Evolutionary conservation across 225 moss, liverwort and hornwort species (phyloP).

Genomic region (Rhytidiadelphus loreus): DNA sequence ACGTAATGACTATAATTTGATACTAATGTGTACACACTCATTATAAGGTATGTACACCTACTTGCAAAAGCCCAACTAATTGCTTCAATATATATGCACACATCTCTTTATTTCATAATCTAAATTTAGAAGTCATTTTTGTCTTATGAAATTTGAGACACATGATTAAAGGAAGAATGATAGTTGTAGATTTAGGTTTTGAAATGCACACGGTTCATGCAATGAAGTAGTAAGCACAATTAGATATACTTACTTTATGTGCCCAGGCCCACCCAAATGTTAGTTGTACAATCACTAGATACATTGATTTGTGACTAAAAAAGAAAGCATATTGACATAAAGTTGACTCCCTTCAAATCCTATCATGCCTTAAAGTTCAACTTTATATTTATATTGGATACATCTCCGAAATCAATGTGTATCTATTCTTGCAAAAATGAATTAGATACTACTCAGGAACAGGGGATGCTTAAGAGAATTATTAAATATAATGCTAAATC

Average conservation of each 20-base stretch:
- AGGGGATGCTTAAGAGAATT: accelerated
- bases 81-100: accelerated
- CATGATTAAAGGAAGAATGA: background rate
- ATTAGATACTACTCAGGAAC: background rate
- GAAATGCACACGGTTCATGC: background rate
- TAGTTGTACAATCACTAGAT: background rate
- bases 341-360: accelerated
- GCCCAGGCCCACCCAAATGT: background rate
- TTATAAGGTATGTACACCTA: background rate
- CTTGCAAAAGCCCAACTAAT: background rate
- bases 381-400: background rate
- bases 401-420: background rate
- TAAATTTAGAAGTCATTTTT: background rate
- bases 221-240: background rate
- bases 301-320: accelerated
- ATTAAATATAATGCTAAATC: background rate
- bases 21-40: background rate
- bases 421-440: background rate
- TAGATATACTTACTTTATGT: background rate
- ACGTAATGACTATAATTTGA: background rate
- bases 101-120: background rate
- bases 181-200: background rate
- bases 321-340: background rate
- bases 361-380: accelerated
- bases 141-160: background rate